Evolutionary conservation across 768 basidiomycete species (phyloP).

Genomic region (Tulasnella sp.): DNA sequence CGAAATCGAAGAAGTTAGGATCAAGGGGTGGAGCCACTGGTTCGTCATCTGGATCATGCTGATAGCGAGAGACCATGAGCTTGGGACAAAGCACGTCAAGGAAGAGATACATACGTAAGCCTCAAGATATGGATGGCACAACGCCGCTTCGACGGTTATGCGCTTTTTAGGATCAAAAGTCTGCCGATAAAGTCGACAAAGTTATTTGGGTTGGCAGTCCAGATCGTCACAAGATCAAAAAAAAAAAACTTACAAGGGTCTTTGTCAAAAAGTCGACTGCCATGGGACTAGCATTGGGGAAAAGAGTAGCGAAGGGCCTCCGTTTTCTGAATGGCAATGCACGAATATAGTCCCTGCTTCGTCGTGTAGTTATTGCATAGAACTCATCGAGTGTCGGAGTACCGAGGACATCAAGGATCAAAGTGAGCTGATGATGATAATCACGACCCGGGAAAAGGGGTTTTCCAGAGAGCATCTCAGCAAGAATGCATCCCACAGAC

Average conservation of each 20-base stretch:
- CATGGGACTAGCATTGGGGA: conserved; percentile 58
- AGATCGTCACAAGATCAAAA: not conserved
- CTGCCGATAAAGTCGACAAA: conserved; percentile 30
- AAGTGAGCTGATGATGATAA: conserved; percentile 85
- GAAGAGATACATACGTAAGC: conserved; percentile 53
- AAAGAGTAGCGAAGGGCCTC: conserved; percentile 53
- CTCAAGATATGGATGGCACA: conserved; percentile 90
- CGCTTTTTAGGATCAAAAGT: conserved; percentile 98
- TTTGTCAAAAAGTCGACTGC: conserved; percentile 70
- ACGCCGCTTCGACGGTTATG: conserved; percentile 83
- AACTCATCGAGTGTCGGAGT: conserved; percentile 87
- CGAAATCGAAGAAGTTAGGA: conserved; percentile 95
- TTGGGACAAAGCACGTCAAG: not conserved
- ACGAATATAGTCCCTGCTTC: conserved; percentile 77
- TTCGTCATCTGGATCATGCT: conserved; percentile 96
- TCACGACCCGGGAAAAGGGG: conserved; percentile 93
- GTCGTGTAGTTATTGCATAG: conserved; percentile 71
- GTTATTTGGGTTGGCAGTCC: not conserved
- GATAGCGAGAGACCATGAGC: not conserved
- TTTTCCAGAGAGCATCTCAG: conserved; percentile 86
- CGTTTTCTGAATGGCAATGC: conserved; percentile 79
- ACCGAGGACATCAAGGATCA: conserved; percentile 91
- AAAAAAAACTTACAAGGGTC: conserved; percentile 45
- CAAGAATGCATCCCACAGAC: conserved; percentile 34
- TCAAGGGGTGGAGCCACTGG: conserved; percentile 91